phyloP scores from a whole-genome alignment of 2,329 filamentous ascomycete genomes.

The Cryphonectria parasitica region DNA sequence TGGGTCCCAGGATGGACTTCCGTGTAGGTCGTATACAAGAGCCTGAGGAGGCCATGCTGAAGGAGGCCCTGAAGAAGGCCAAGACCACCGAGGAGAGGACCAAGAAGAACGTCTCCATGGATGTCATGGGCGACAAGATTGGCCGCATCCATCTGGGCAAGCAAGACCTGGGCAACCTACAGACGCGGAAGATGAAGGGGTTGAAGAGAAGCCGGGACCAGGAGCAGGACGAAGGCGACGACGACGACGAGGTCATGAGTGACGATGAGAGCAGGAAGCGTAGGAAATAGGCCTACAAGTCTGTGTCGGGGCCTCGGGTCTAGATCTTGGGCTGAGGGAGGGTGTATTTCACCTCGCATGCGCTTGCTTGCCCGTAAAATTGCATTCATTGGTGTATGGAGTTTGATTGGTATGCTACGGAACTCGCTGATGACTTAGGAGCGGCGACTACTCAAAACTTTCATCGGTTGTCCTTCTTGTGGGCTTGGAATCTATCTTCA shows the following conservation, averaged over 20 bases:
- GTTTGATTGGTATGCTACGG: constrained; percentile 12
- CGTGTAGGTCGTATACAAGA: constrained; percentile 79
- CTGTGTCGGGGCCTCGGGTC: no score
- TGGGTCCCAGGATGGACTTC: constrained; percentile 93
- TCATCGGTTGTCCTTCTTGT: background rate
- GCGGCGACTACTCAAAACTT: background rate
- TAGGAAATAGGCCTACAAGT: constrained; percentile 37
- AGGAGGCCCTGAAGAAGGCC: constrained; percentile 87
- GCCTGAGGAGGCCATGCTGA: constrained; percentile 77
- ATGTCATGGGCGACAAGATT: constrained; percentile 93
- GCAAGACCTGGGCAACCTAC: constrained; percentile 84
- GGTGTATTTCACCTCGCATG: background rate
- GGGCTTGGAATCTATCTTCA: background rate
- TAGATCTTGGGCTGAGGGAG: background rate
- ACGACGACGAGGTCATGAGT: constrained; percentile 51
- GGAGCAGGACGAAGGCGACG: constrained; percentile 53
- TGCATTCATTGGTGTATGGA: constrained; percentile 29
- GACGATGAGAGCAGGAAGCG: constrained; percentile 48
- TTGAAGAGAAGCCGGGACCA: constrained; percentile 79
- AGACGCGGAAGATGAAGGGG: constrained; percentile 99
- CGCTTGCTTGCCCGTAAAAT: constrained; percentile 7
- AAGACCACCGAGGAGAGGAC: constrained; percentile 74
- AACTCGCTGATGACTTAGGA: constrained; percentile 8
- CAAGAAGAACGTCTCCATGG: constrained; percentile 96
- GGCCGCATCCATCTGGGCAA: constrained; percentile 89